Conservation (phyloP, 345 rosid species). For the Passiflora organensis region DNA sequence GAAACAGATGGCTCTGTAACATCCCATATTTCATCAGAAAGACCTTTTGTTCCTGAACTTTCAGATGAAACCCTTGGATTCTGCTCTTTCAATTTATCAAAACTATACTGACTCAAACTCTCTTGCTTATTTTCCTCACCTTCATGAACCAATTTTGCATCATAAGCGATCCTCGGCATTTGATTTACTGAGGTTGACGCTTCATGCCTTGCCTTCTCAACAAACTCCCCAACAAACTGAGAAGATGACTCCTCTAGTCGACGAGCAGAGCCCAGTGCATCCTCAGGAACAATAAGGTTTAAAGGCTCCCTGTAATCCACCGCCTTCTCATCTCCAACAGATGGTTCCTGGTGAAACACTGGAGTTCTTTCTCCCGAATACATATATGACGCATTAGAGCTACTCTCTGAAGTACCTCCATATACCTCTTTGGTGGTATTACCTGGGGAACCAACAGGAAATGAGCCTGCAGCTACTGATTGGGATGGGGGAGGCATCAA, state of each 20-base stretch:
- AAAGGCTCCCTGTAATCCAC: constrained; percentile 29
- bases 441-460: constrained; percentile 24
- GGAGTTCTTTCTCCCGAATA: constrained; percentile 32
- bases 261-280: constrained; percentile 60
- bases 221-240: constrained; percentile 57
- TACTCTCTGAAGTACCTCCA: constrained; percentile 42
- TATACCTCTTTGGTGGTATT: constrained; percentile 31
- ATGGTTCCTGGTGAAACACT: constrained; percentile 16
- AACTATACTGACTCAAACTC: constrained; percentile 25
- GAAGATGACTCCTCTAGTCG: constrained; percentile 53
- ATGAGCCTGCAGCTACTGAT: constrained; percentile 35
- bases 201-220: constrained; percentile 59
- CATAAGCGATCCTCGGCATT: constrained; percentile 21
- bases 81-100: constrained; percentile 29
- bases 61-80: constrained; percentile 38
- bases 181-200: constrained; percentile 40
- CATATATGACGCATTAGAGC: constrained; percentile 25
- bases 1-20: constrained; percentile 48
- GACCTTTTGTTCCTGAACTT: constrained; percentile 68
- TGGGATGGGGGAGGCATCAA: constrained; percentile 58
- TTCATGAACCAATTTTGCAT: constrained; percentile 14
- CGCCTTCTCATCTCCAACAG: constrained; percentile 24
- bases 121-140: constrained; percentile 31
- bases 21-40: constrained; percentile 85
- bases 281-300: constrained; percentile 32